Evolutionary conservation across 140 eudicot species (phyloP), one percentile per base, ranked within the genome.

Genomic region (Ambrosia hybrid): DNA sequence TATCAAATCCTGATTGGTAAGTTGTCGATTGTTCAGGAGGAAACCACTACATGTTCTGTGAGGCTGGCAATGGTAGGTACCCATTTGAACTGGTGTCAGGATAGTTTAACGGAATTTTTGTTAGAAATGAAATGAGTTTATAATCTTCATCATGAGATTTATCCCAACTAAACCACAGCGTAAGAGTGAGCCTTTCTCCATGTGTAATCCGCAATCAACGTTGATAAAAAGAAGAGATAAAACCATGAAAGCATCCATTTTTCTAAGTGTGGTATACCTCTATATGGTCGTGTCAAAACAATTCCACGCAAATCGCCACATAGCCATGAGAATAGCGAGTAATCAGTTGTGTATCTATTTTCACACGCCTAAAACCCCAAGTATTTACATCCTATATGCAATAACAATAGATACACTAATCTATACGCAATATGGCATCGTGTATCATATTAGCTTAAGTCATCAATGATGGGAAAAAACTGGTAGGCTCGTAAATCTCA

Each of bases 171-270:
- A 21, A 21, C 26, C 26, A 21, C 73, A 91, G 43, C 6, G 99
- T 90, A 75, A 91, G 96, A 46, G 99, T 91, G 60, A 86, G 79
- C 53, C 99, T 79, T 78, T 95, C 97, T 80, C 97, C 99, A 53
- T 75, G 83, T 15, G 80, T 81, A 53, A 95, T 84, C 97, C 90
- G 96, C 59, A 81, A 69, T 60, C 66, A 51, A 65, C 65, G 37
- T 37, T 68, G 26, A 63, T n/a, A 26, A 37, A 3, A 30, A 68
- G 3, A 7, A 37, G 9, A 13, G 6, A 13, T 30, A 33, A 38
- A 36, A 12, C 36, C 26, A 62, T 13, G 26, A 62, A 37, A 30
- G 10, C 13, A 36, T 26, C 4, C 65, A 11, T 59, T 30, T 33
- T 59, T 59, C 16, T 3, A 6, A 10, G 65, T 30, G 39, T 61